Base-by-base conservation (phyloP, 2,329 filamentous ascomycete species). In the Colletotrichum karsti region DNA sequence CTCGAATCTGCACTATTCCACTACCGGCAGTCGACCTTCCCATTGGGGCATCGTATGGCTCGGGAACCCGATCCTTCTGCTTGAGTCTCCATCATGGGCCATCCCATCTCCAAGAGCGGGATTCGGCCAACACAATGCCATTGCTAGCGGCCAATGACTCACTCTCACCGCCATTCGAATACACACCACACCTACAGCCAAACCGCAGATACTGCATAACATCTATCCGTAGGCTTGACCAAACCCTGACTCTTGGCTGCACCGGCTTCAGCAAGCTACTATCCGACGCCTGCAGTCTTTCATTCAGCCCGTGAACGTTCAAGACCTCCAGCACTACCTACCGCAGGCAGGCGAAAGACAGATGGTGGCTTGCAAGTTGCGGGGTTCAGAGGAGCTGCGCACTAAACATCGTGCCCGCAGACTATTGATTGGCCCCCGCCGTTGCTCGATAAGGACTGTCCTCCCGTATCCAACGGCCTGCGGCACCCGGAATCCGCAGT, bases 91-190 rank as follows among this genome's bases (percentile, higher is more conserved):
- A 26, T 67, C 51, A 51, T 41, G 22, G 37, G 30, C 51, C 59
- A 39, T 57, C 60, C 37, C 35, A 51, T 57, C 20, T 55, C 24
- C 26, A 5, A 26, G 28, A 50, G 39, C 51, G 48, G 58, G 24
- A 66, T 28, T 62, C 37, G 9, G 37, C 41, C 24, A 10, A n/a
- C 15, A 48, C 39, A 35, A 50, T 44, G 35, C 42, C 26, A 56
- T 56, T 42, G 13, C 37, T 18, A 30, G 30, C 54, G 46, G 60
- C 65, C 46, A 58, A 46, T 55, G 60, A 64, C 53, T 68, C 65
- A 59, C 54, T 39, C 46, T 68, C 65, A 68, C 65, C 65, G 65
- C 65, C 46, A 68, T 68, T 64, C 60, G 30, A 20, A 37, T n/a
- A 44, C 44, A 28, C 30, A 13, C 30, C 5, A 48, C 7, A 15